Evolutionary conservation across 2,329 filamentous ascomycete species (phyloP).

Genomic region (Pestalotiopsis sp.): DNA sequence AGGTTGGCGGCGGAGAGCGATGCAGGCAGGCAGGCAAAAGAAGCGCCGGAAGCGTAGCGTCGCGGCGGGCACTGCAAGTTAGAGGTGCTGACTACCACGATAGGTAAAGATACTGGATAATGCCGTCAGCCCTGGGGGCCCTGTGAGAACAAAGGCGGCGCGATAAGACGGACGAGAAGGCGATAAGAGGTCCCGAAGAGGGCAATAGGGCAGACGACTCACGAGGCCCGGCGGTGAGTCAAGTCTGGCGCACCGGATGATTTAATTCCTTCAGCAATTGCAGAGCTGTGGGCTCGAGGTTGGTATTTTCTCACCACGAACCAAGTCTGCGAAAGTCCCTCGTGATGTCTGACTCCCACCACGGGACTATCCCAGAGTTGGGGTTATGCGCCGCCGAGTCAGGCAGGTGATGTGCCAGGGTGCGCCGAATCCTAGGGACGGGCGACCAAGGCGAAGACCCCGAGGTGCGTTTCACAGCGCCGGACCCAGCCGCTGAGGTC

Average conservation of each 20-base stretch:
- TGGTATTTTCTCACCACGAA: not conserved
- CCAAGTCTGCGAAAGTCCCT: slow-evolving; percentile 1
- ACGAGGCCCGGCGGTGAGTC: not conserved
- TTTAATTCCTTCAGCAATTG: not conserved
- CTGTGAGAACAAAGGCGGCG: not conserved
- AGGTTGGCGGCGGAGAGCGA: not conserved
- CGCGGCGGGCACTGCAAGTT: not conserved
- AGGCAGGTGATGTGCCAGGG: slow-evolving; percentile 10
- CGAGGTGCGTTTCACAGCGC: not conserved
- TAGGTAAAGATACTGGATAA: not conserved
- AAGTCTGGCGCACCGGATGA: not conserved
- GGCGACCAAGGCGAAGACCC: not conserved
- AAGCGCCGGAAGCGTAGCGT: not conserved
- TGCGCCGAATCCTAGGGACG: not conserved
- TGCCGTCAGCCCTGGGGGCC: not conserved
- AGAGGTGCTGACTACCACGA: not conserved
- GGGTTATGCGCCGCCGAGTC: slow-evolving; percentile 7
- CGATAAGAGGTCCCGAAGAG: not conserved
- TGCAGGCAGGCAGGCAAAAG: not conserved
- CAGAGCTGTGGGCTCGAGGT: not conserved
- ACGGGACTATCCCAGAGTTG: slow-evolving; percentile 6
- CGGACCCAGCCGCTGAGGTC: not conserved
- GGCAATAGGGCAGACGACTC: not conserved
- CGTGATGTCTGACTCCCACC: slow-evolving; percentile 12
- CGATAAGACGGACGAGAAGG: not conserved